These are phyloP conservation scores for Cicer yamashitae DNA, from an alignment of 306 rosid species.

Conservation along the genomic window DNA sequence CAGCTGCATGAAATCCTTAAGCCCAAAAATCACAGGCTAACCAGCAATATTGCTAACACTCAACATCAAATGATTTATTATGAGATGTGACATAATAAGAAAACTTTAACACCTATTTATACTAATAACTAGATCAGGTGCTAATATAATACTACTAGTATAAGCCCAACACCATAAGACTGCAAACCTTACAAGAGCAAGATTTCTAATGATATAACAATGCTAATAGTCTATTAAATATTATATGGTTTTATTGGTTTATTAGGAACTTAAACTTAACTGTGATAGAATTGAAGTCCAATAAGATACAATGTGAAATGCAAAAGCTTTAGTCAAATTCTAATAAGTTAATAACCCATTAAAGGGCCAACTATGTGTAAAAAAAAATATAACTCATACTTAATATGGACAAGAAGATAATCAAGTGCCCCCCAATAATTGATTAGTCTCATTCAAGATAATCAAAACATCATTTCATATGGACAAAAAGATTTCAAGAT, in stretches of 20 bases:
- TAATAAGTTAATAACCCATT: background rate
- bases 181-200: background rate
- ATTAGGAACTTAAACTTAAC: background rate
- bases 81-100: background rate
- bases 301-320: background rate
- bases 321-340: background rate
- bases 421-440: background rate
- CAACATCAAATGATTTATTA: too few species aligned
- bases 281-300: background rate
- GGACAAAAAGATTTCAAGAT: background rate
- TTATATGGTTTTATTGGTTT: background rate
- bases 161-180: background rate
- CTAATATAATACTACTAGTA: background rate
- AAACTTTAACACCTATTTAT: background rate
- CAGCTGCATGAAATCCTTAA: too few species aligned
- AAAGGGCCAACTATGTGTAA: background rate
- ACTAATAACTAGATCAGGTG: background rate
- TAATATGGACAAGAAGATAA: background rate
- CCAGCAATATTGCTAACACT: too few species aligned
- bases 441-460: background rate
- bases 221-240: background rate
- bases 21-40: too few species aligned
- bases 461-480: background rate
- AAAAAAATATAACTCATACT: background rate
- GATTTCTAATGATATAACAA: background rate